These are phyloP conservation scores for Ormosia emarginata DNA, from an alignment of 306 rosid species.

Conservation along the genomic window DNA sequence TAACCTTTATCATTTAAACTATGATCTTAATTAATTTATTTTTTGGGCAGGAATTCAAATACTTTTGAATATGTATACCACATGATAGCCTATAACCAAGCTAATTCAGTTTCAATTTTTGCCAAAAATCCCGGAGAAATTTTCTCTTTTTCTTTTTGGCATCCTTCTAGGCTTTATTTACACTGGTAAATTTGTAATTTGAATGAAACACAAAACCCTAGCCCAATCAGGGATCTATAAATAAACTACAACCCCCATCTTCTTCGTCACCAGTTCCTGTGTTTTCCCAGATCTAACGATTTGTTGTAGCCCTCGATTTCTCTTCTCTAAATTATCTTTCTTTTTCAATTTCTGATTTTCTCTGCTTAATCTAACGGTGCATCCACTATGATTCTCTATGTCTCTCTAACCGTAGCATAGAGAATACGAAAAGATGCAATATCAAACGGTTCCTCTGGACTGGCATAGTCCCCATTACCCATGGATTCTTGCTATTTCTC, in stretches of 20 bases:
- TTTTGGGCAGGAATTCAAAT: too few species aligned
- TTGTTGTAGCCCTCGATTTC: neutral
- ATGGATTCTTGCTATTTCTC: conserved; percentile 62
- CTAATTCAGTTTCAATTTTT: too few species aligned
- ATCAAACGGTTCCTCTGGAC: conserved; percentile 57
- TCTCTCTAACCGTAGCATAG: conserved; percentile 28
- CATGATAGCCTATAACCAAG: too few species aligned
- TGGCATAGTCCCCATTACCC: conserved; percentile 30
- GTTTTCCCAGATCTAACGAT: neutral
- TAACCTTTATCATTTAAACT: too few species aligned
- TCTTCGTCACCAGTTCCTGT: neutral
- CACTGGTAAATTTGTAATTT: neutral
- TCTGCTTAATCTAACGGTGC: neutral
- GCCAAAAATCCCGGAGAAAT: too few species aligned
- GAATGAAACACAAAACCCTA: conserved; percentile 15
- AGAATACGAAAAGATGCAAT: conserved; percentile 55
- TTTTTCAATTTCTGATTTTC: too few species aligned
- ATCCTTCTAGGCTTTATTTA: neutral
- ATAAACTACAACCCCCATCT: neutral
- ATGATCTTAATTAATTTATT: too few species aligned
- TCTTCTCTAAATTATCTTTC: neutral
- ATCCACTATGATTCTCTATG: conserved; percentile 44
- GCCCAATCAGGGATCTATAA: neutral
- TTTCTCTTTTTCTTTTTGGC: too few species aligned
- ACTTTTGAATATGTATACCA: too few species aligned